Base-by-base conservation (phyloP, 2,329 filamentous ascomycete species). In the Polychaeton citri region DNA sequence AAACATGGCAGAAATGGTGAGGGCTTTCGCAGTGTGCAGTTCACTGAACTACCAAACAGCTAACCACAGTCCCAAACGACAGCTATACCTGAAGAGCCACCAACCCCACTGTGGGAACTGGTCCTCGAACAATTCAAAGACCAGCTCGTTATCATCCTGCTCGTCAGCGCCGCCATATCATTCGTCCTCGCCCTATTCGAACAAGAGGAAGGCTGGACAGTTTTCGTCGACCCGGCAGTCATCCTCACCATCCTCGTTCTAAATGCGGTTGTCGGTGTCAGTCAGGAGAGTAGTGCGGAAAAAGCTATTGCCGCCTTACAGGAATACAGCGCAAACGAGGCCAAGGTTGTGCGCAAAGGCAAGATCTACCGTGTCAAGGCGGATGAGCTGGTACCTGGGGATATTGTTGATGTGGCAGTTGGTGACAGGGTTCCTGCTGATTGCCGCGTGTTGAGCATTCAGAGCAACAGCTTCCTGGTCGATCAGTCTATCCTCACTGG, bases 121-220 rank as follows among this genome's bases (percentile, higher is more conserved):
- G 84, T 98, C 38, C 72, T 98, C 40, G 90, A 98, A 64, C 90
- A 98, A 61, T 98, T 98, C 72, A 95, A 98, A 64, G 90, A 98
- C 58, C 90, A 98, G 62, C 76, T 98, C 33, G 90, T 98, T 48
- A 74, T 98, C 36, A 98, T 98, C 50, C 71, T 98, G 16, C 74
- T 98, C 34, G 90, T 77, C 37, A 96, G 88, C 24, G 90, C 90
- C 8, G 85, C 81, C 15, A 79, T 98, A 21, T 96, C 90, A 2
- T 96, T 98, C 57, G 76, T 87, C 18, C 69, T 98, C 43, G 90
- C 90, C 18, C 71, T 98, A 9, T 86, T 98, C 49, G 90, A 98
- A 58, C 81, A 90, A 31, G 82, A 82, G 42, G 85, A 87, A 51
- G 90, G 86, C 51, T 95, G 86, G 86, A 87, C 86, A 44, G 90